Percentiles rank a stretch among this genome's conserved stretches.
Evolutionary conservation across 2,329 filamentous ascomycete species (phyloP).

Genomic region (Trematosphaeria pertusa): DNA sequence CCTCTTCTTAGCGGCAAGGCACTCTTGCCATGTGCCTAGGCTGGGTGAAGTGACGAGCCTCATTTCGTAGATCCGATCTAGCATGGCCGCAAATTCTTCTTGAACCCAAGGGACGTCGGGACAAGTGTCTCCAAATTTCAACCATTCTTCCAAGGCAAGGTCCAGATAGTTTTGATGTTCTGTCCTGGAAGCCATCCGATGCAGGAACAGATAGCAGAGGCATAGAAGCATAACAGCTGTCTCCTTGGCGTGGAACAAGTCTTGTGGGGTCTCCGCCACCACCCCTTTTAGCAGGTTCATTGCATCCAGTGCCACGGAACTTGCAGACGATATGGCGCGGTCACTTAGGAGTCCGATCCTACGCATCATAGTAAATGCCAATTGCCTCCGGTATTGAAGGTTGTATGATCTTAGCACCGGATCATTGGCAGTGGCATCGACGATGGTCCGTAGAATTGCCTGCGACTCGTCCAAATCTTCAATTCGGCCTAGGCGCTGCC

Average conservation of each 20-base stretch:
- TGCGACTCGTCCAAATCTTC: neutral
- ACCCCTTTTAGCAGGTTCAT: neutral
- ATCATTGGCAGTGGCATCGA: neutral
- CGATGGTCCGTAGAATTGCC: neutral
- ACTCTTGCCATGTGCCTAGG: neutral
- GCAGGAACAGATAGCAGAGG: too few relatives aligned
- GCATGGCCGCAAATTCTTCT: neutral
- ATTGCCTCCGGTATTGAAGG: too few relatives aligned
- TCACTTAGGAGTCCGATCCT: neutral
- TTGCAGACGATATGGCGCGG: neutral
- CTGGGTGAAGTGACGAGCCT: neutral
- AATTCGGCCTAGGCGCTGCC: neutral
- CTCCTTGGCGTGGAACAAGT: too few relatives aligned
- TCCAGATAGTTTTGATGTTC: too few relatives aligned
- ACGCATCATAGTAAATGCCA: too few relatives aligned
- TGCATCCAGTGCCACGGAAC: neutral
- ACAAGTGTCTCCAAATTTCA: too few relatives aligned
- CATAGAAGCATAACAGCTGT: too few relatives aligned
- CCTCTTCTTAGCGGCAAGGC: neutral
- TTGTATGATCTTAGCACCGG: neutral
- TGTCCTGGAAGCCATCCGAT: too few relatives aligned
- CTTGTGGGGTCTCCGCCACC: neutral
- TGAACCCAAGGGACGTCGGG: too few relatives aligned
- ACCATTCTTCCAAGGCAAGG: too few relatives aligned
- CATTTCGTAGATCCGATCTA: neutral